These are phyloP conservation scores for Ogataea trehalophila DNA, from an alignment of 805 yeast genomes.

Conservation along the genomic window DNA sequence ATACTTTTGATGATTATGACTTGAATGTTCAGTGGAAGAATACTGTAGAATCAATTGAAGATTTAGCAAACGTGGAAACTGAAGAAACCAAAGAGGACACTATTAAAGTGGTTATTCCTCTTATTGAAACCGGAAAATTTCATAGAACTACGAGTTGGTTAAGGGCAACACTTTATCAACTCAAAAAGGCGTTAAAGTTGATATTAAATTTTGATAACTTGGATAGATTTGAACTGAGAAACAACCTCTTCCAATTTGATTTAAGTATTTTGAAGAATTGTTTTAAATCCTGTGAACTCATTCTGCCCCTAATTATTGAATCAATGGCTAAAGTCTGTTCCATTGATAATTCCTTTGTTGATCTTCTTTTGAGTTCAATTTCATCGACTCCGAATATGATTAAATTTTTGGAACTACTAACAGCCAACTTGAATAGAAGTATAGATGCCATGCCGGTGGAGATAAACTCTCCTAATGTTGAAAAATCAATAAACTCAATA, in stretches of 20 bases:
- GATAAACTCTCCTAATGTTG: conserved; percentile 25
- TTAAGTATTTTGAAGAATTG: conserved; percentile 29
- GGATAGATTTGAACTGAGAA: conserved; percentile 31
- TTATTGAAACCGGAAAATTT: conserved; percentile 4
- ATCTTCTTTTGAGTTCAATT: conserved; percentile 12
- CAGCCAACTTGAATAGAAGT: conserved; percentile 9
- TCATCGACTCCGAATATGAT: conserved; percentile 7
- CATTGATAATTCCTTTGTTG: conserved; percentile 9
- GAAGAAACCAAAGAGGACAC: neutral
- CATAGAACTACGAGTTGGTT: conserved; percentile 50
- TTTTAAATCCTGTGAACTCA: conserved; percentile 30
- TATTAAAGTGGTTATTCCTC: conserved; percentile 16
- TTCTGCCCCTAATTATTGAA: conserved; percentile 35
- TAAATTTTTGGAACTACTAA: conserved; percentile 5
- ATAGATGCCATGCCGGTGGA: conserved; percentile 14
- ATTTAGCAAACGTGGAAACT: conserved; percentile 6
- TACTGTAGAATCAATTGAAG: conserved; percentile 9
- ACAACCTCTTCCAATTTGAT: conserved; percentile 29
- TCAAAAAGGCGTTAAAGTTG: conserved; percentile 39
- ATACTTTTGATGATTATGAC: conserved; percentile 40
- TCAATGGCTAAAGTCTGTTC: conserved; percentile 19
- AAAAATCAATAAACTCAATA: conserved; percentile 12
- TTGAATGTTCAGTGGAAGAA: conserved; percentile 21
- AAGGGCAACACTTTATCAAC: conserved; percentile 46
- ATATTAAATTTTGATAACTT: conserved; percentile 22